These are phyloP conservation scores for Salicornia ramosissima DNA, from an alignment of 148 eudicot species.

Conservation along the genomic window DNA sequence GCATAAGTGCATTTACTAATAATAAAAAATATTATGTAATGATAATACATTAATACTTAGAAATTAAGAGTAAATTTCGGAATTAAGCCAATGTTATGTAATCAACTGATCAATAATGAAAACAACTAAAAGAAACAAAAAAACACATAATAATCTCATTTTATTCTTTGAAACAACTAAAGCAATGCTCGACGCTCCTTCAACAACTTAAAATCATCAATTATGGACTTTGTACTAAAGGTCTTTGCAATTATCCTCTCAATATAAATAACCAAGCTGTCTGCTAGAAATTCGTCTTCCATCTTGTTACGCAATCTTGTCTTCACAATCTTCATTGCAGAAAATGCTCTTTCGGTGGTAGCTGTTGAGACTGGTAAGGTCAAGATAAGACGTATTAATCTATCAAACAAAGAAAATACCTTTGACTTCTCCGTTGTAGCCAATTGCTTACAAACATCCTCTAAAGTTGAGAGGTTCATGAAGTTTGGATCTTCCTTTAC, in stretches of 20 bases:
- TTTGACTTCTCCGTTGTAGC: background rate
- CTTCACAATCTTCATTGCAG: slow-evolving; percentile 1
- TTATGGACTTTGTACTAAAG: too few species aligned
- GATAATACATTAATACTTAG: too few species aligned
- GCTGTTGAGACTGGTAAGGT: slow-evolving; percentile 7
- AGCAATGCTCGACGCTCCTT: background rate
- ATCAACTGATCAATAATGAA: too few species aligned
- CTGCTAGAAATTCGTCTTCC: slow-evolving; percentile 2
- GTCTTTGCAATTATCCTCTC: slow-evolving; percentile 1
- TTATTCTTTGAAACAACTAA: too few species aligned
- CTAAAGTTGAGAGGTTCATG: background rate
- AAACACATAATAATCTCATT: too few species aligned
- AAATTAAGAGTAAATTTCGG: too few species aligned
- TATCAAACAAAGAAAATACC: background rate
- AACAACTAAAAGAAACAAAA: too few species aligned
- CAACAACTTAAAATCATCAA: background rate
- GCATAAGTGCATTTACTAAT: too few species aligned
- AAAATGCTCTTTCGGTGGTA: slow-evolving; percentile 7
- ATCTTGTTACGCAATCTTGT: slow-evolving; percentile 13
- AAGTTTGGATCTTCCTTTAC: background rate
- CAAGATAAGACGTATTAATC: slow-evolving; percentile 1
- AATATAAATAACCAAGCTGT: slow-evolving; percentile 8
- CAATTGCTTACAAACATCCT: background rate
- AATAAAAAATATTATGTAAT: too few species aligned
- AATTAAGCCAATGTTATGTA: too few species aligned